Conservation (phyloP, 805 yeast genomes). For the Metschnikowia anglica region DNA sequence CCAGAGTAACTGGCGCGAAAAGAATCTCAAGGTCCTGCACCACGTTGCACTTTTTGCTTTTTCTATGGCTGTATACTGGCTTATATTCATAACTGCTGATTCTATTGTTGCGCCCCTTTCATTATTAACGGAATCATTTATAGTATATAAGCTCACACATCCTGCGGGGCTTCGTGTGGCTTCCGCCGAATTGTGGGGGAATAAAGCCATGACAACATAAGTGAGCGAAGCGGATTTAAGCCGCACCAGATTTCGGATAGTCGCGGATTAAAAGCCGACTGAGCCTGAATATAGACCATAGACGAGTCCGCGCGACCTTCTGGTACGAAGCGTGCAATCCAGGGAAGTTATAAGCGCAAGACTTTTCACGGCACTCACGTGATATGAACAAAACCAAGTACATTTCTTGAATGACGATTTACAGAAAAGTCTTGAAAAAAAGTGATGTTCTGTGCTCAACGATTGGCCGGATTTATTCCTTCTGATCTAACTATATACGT, state of each 20-base stretch:
- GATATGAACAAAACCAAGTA: too few species aligned
- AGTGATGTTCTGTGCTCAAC: too few species aligned
- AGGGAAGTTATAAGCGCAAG: too few species aligned
- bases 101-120: background rate
- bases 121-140: background rate
- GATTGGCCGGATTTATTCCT: too few species aligned
- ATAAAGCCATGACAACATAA: background rate
- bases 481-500: too few species aligned
- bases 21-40: constrained; percentile 2
- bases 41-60: background rate
- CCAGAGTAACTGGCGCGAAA: constrained; percentile 1
- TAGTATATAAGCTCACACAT: background rate
- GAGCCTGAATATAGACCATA: background rate
- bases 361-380: too few species aligned
- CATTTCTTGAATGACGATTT: too few species aligned
- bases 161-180: background rate
- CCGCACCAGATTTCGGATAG: background rate
- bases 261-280: background rate
- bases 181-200: background rate
- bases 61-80: background rate
- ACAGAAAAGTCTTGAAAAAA: too few species aligned
- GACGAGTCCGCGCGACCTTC: too few species aligned
- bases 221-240: background rate
- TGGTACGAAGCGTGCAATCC: too few species aligned
- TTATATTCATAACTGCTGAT: background rate